These are phyloP conservation scores for Alternaria gansuensis DNA, from an alignment of 2,329 filamentous ascomycete species.

Conservation along the genomic window DNA sequence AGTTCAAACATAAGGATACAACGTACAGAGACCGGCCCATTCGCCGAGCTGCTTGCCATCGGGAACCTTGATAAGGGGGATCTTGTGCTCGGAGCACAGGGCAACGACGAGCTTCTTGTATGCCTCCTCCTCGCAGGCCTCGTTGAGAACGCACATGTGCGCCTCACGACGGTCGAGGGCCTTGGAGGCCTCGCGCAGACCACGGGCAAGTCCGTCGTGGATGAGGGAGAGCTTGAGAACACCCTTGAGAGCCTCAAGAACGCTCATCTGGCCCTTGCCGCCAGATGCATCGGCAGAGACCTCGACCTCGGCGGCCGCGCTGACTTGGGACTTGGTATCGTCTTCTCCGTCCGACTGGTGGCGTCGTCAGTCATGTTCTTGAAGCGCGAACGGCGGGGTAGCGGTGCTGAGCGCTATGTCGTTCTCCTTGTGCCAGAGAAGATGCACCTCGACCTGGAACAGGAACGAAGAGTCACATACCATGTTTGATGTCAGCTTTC, in stretches of 20 bases:
- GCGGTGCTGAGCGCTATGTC: slow-evolving; percentile 3
- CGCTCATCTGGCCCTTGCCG: slow-evolving; percentile 90
- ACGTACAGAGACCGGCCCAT: slow-evolving; percentile 99
- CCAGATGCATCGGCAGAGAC: slow-evolving; percentile 86
- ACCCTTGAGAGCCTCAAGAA: slow-evolving; percentile 98
- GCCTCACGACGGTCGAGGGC: slow-evolving; percentile 98
- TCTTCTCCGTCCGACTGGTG: slow-evolving; percentile 99
- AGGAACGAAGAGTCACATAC: slow-evolving; percentile 34
- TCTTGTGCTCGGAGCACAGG: slow-evolving; percentile 99
- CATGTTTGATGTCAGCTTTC: slow-evolving; percentile 58
- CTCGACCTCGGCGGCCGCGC: slow-evolving; percentile 90
- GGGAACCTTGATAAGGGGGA: slow-evolving; percentile 99
- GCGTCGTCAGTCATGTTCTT: slow-evolving; percentile 28
- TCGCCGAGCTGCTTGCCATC: slow-evolving; percentile 99
- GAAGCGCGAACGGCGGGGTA: slow-evolving; percentile 13
- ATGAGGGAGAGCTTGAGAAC: slow-evolving; percentile 98
- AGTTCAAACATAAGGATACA: slow-evolving; percentile 14
- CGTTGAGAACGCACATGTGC: slow-evolving; percentile 99
- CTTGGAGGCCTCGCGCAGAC: slow-evolving; percentile 98
- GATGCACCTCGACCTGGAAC: neutral
- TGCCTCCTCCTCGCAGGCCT: slow-evolving; percentile 99
- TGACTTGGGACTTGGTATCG: slow-evolving; percentile 84
- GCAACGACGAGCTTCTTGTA: slow-evolving; percentile 99
- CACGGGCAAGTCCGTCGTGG: slow-evolving; percentile 98
- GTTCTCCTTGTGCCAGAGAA: slow-evolving; percentile 1